Evolutionary conservation across 352 stramenopile species (phyloP).

Genomic region (Pythium rishiriense): DNA sequence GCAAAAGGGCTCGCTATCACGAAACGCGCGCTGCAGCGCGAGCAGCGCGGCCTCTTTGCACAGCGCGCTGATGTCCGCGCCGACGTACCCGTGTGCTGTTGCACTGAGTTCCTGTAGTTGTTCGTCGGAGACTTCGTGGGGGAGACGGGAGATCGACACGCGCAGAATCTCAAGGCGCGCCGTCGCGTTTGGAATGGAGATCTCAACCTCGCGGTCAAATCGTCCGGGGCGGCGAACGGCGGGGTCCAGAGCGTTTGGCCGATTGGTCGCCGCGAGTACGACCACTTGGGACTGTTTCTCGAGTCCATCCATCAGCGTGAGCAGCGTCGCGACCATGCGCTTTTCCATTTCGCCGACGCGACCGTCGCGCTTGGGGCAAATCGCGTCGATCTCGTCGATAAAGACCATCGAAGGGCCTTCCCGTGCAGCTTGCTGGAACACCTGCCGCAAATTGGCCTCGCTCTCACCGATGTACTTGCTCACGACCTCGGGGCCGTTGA

Average conservation of each 20-base stretch:
- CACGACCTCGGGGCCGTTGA: constrained; percentile 97
- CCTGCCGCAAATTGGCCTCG: constrained; percentile 74
- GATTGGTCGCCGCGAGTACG: constrained; percentile 79
- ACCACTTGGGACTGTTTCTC: constrained; percentile 61
- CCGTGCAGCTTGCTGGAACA: constrained; percentile 54
- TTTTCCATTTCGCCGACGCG: constrained; percentile 81
- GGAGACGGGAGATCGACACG: constrained; percentile 89
- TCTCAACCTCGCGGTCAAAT: constrained; percentile 97
- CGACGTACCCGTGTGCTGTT: constrained; percentile 95
- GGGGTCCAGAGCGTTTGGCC: constrained; percentile 91
- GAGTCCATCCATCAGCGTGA: constrained; percentile 90
- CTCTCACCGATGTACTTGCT: constrained; percentile 95
- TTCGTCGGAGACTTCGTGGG: constrained; percentile 71
- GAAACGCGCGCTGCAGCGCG: constrained; percentile 52
- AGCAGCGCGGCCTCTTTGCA: constrained; percentile 78
- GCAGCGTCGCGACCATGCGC: constrained; percentile 85
- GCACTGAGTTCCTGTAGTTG: constrained; percentile 91
- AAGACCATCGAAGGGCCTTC: constrained; percentile 95
- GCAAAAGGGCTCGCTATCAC: constrained; percentile 28
- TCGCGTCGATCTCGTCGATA: constrained; percentile 98
- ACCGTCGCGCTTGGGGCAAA: constrained; percentile 93
- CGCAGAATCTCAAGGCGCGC: constrained; percentile 93
- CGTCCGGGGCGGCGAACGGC: constrained; percentile 93
- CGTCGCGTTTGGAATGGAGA: constrained; percentile 93
- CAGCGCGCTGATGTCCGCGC: constrained; percentile 75